Percentiles rank a stretch among this genome's conserved stretches.
phyloP scores from a whole-genome alignment of 495 filamentous ascomycete species.

The Apodospora peruviana region DNA sequence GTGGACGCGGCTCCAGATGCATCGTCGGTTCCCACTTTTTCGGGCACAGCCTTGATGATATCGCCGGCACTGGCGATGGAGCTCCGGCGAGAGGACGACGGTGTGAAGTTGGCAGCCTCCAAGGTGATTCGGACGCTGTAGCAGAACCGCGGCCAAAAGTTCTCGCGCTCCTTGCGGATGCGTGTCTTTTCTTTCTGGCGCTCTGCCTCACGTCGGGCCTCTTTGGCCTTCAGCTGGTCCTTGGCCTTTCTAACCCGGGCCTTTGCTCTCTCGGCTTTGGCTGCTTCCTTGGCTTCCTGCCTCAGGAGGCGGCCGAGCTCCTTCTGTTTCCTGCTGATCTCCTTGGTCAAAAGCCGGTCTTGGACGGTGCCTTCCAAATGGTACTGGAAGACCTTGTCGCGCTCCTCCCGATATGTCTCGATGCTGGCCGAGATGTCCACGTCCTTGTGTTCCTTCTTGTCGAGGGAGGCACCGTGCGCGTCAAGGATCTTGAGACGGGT shows the following conservation, averaged over 20 bases:
- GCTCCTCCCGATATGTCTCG: conserved; percentile 43
- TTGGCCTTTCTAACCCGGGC: conserved; percentile 31
- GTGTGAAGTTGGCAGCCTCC: conserved; percentile 47
- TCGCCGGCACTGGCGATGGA: conserved; percentile 43
- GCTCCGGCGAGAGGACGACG: conserved; percentile 48
- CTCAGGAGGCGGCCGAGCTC: conserved; percentile 24
- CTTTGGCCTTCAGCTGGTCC: conserved; percentile 33
- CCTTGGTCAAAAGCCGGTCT: conserved; percentile 29
- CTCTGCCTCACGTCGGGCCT: conserved; percentile 36
- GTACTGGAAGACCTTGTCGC: conserved; percentile 39
- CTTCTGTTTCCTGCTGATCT: conserved; percentile 28
- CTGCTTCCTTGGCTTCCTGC: conserved; percentile 20
- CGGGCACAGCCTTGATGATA: conserved; percentile 19
- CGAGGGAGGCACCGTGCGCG: conserved; percentile 33
- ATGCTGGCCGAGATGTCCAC: conserved; percentile 30
- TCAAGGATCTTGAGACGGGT: conserved; percentile 41
- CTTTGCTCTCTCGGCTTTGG: conserved; percentile 31
- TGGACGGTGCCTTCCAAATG: conserved; percentile 26
- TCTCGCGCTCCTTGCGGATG: conserved; percentile 44
- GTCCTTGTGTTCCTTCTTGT: conserved; percentile 15
- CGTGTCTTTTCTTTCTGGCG: conserved; percentile 42
- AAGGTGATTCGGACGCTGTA: conserved; percentile 55
- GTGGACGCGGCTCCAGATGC: conserved; percentile 17
- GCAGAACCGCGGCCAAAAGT: conserved; percentile 53
- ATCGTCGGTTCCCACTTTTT: conserved; percentile 17